phyloP scores from a whole-genome alignment of 495 filamentous ascomycete genomes.

The Daldinia decipiens region DNA sequence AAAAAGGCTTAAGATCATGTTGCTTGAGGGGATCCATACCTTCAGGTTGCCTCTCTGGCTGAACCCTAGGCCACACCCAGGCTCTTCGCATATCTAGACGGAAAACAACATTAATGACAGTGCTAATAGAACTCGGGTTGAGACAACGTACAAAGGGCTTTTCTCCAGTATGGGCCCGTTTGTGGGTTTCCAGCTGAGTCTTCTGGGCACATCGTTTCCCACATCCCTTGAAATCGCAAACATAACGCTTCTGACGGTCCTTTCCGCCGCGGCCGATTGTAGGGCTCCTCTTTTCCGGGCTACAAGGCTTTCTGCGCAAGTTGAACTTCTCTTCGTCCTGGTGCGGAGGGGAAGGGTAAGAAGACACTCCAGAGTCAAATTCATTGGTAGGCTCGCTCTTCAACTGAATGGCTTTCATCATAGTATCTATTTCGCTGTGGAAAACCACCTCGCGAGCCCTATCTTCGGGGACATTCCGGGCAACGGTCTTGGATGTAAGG shows the following conservation, averaged over 20 bases:
- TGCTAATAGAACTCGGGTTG: neutral
- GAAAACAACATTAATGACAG: neutral
- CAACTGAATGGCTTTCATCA: conserved; percentile 92
- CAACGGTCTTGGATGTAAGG: conserved; percentile 38
- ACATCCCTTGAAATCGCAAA: conserved; percentile 79
- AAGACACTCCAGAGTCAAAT: conserved; percentile 12
- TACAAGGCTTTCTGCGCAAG: conserved; percentile 35
- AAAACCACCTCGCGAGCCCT: conserved; percentile 64
- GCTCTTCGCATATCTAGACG: conserved; percentile 74
- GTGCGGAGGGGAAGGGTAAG: conserved; percentile 39
- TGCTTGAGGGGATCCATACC: conserved; percentile 58
- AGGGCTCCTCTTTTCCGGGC: conserved; percentile 14
- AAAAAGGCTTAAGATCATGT: conserved; percentile 11
- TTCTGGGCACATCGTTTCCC: conserved; percentile 89
- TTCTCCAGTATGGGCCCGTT: conserved; percentile 86
- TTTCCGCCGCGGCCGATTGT: neutral
- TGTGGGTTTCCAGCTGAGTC: conserved; percentile 93
- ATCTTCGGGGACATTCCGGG: conserved; percentile 41
- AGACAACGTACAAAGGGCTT: conserved; percentile 82
- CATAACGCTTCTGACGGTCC: conserved; percentile 69
- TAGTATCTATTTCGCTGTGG: conserved; percentile 83
- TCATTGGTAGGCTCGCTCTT: conserved; percentile 59
- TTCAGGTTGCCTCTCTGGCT: conserved; percentile 90
- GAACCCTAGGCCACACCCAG: conserved; percentile 81
- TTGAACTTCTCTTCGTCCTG: conserved; percentile 38